Evolutionary conservation across 1,284 basidiomycete genomes (phyloP).

Genomic region (Sporisorium sorghi): DNA sequence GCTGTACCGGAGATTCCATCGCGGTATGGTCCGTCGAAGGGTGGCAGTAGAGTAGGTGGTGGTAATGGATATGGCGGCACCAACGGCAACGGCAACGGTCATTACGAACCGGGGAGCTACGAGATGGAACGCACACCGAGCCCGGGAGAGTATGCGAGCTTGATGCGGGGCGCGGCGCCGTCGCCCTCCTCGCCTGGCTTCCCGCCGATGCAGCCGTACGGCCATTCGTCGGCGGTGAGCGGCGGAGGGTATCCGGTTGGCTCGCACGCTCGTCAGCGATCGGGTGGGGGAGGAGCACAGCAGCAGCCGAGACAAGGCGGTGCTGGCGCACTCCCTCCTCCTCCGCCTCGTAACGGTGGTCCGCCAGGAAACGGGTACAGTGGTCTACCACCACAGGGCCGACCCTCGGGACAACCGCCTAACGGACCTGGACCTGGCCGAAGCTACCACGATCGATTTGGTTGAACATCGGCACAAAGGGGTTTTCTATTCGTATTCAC

Average conservation of each 20-base stretch:
- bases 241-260: conserved; percentile 17
- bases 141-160: conserved; percentile 51
- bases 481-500: not conserved
- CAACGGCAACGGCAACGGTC: not conserved
- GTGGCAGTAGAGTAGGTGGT: not conserved
- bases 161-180: conserved; percentile 46
- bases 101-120: conserved; percentile 39
- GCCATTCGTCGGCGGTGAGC: conserved; percentile 47
- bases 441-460: conserved; percentile 45
- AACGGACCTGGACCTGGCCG: conserved; percentile 6
- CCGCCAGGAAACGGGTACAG: too few relatives aligned
- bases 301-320: conserved; percentile 10
- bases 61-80: conserved; percentile 8
- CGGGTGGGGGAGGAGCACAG: conserved; percentile 11
- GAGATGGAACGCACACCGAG: conserved; percentile 52
- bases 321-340: not conserved
- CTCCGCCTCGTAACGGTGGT: not conserved
- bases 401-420: not conserved
- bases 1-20: conserved; percentile 51
- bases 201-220: conserved; percentile 29
- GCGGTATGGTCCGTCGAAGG: conserved; percentile 22
- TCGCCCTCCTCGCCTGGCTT: conserved; percentile 44
- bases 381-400: not conserved
- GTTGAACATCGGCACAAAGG: conserved; percentile 3
- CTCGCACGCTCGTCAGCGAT: conserved; percentile 41